A percentile compares a stretch with the other conserved stretches of the same genome.
phyloP scores from a whole-genome alignment of 495 filamentous ascomycete species.

The Penicillium odoratum region DNA sequence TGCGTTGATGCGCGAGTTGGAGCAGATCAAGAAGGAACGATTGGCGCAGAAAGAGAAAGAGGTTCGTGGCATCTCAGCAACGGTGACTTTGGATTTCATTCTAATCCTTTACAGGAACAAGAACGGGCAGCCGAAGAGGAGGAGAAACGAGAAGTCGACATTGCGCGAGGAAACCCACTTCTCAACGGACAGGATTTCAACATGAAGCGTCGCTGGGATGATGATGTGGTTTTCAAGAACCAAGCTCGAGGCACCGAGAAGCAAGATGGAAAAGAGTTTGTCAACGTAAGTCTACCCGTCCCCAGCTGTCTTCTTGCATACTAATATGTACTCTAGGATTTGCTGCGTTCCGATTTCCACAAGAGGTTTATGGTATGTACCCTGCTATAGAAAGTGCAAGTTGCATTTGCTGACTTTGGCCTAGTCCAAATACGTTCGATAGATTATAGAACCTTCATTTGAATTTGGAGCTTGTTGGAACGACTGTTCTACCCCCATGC shows the following conservation, averaged over 20 bases:
- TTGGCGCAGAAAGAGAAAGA: slow-evolving; percentile 83
- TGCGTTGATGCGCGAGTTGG: slow-evolving; percentile 85
- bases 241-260: slow-evolving; percentile 94
- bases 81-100: not conserved
- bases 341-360: slow-evolving; percentile 94
- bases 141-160: slow-evolving; percentile 80
- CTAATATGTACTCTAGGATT: slow-evolving; percentile 58
- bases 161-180: slow-evolving; percentile 89
- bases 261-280: slow-evolving; percentile 91
- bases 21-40: slow-evolving; percentile 90
- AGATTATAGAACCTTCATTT: slow-evolving; percentile 10
- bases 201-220: slow-evolving; percentile 74
- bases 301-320: not conserved
- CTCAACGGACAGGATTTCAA: slow-evolving; percentile 66
- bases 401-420: slow-evolving; percentile 30
- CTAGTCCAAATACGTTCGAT: slow-evolving; percentile 71
- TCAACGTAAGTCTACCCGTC: slow-evolving; percentile 66
- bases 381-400: not conserved
- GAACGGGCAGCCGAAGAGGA: slow-evolving; percentile 76
- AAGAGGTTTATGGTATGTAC: slow-evolving; percentile 88
- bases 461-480: not conserved
- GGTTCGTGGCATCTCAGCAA: slow-evolving; percentile 35
- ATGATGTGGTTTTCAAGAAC: slow-evolving; percentile 99
- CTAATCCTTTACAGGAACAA: slow-evolving; percentile 54
- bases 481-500: no score